Evolutionary conservation across 768 basidiomycete genomes (phyloP).

Genomic region (button mushroom (Agaricus bisporus)): DNA sequence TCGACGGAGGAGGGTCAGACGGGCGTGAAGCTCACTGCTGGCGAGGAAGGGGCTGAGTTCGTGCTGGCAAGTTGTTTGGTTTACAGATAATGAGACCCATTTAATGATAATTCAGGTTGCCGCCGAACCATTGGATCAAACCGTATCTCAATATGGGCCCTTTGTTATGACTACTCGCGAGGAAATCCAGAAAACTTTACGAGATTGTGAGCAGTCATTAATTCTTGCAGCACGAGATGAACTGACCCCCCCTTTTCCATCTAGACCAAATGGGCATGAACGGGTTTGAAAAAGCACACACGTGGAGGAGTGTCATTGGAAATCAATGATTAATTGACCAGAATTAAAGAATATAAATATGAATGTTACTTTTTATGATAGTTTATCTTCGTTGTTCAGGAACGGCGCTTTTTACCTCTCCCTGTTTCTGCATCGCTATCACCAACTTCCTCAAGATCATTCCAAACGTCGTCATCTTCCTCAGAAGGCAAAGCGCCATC

Average conservation of each 20-base stretch:
- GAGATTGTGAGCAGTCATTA: slow-evolving; percentile 55
- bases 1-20: slow-evolving; percentile 51
- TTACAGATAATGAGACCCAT: background rate
- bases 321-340: slow-evolving; percentile 20
- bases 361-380: background rate
- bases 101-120: slow-evolving; percentile 44
- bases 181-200: slow-evolving; percentile 77
- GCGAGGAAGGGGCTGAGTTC: slow-evolving; percentile 61
- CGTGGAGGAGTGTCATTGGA: slow-evolving; percentile 84
- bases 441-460: slow-evolving; percentile 50
- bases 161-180: slow-evolving; percentile 80
- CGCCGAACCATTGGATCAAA: slow-evolving; percentile 85
- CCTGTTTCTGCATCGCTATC: slow-evolving; percentile 10
- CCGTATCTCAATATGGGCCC: slow-evolving; percentile 82
- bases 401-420: slow-evolving; percentile 11
- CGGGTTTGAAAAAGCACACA: slow-evolving; percentile 87
- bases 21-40: slow-evolving; percentile 62
- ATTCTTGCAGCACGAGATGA: background rate
- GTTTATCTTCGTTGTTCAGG: background rate
- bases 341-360: background rate
- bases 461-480: slow-evolving; percentile 62
- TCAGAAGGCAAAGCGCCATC: slow-evolving; percentile 41
- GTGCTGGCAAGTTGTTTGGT: slow-evolving; percentile 51
- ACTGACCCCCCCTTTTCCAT: slow-evolving; percentile 7
- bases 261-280: slow-evolving; percentile 69